Evolutionary conservation across 768 basidiomycete species (phyloP).

Genomic region (Kwoniella sp.): DNA sequence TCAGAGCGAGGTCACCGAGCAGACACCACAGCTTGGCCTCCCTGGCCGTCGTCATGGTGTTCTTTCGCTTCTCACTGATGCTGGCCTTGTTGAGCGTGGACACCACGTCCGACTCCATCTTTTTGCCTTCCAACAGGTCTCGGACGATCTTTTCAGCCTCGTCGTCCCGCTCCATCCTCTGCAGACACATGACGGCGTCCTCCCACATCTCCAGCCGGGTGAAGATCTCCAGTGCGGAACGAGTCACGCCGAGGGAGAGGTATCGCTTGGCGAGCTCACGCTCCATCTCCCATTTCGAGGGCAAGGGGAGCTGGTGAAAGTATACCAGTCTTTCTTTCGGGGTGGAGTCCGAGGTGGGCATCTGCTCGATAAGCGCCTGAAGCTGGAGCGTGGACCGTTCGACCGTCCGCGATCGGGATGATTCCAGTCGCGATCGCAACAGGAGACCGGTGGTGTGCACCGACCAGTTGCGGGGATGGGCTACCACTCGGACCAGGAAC

Average conservation of each 20-base stretch:
- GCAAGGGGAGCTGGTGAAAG: slow-evolving; percentile 74
- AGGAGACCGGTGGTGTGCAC: slow-evolving; percentile 94
- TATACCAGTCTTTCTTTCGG: slow-evolving; percentile 70
- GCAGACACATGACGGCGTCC: slow-evolving; percentile 85
- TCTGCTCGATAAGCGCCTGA: slow-evolving; percentile 92
- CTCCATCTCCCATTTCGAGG: slow-evolving; percentile 90
- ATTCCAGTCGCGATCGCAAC: slow-evolving; percentile 84
- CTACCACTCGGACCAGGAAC: slow-evolving; percentile 81
- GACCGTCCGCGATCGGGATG: slow-evolving; percentile 80
- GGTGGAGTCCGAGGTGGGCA: slow-evolving; percentile 78
- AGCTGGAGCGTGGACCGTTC: slow-evolving; percentile 89
- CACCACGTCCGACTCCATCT: slow-evolving; percentile 74
- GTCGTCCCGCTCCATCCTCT: slow-evolving; percentile 70
- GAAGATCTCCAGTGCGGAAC: slow-evolving; percentile 88
- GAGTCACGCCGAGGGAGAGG: slow-evolving; percentile 76
- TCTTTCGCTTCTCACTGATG: slow-evolving; percentile 38
- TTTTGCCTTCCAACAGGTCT: slow-evolving; percentile 76
- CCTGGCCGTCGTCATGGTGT: slow-evolving; percentile 60
- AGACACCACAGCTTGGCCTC: slow-evolving; percentile 94
- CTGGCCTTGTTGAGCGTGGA: slow-evolving; percentile 60
- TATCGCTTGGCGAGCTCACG: slow-evolving; percentile 80
- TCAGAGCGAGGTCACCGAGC: slow-evolving; percentile 69
- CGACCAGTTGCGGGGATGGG: slow-evolving; percentile 88
- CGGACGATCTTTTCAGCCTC: slow-evolving; percentile 74
- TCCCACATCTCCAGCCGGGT: slow-evolving; percentile 98